Evolutionary conservation across 2,329 filamentous ascomycete species (phyloP).

Genomic region (Sclerotinia sclerotiorum): DNA sequence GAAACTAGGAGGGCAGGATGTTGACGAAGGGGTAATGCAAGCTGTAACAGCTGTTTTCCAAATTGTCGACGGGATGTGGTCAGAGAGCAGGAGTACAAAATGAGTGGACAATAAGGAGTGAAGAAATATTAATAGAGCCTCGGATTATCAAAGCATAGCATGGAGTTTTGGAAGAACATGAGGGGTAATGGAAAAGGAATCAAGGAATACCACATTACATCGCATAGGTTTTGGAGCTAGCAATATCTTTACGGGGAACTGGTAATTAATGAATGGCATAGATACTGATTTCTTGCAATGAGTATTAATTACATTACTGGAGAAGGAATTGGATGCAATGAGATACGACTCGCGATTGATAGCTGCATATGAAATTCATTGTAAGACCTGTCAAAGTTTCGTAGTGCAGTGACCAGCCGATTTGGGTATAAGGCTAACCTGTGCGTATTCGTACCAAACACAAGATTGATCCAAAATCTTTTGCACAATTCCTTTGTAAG

Average conservation of each 20-base stretch:
- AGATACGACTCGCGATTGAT: too few species aligned
- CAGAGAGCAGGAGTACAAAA: conserved; percentile 46
- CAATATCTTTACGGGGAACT: not conserved
- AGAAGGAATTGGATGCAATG: not conserved
- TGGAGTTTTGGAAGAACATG: conserved; percentile 27
- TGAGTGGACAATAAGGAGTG: not conserved
- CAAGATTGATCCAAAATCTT: too few species aligned
- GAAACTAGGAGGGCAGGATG: conserved; percentile 66
- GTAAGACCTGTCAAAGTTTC: too few species aligned
- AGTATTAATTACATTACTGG: not conserved
- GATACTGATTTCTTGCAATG: not conserved
- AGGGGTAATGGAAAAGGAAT: not conserved
- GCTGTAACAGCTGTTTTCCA: conserved; percentile 90
- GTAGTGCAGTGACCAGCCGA: too few species aligned
- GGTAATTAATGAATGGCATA: not conserved
- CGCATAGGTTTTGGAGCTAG: not conserved
- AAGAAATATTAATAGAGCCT: not conserved
- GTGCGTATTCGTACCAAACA: too few species aligned
- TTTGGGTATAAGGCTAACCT: too few species aligned
- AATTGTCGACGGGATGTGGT: conserved; percentile 80
- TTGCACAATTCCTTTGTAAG: conserved; percentile 6
- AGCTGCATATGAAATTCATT: too few species aligned
- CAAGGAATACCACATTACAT: conserved; percentile 5
- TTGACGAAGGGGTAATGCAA: conserved; percentile 71
- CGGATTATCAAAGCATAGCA: conserved; percentile 24